These are phyloP conservation scores for Calonectria multiphialidica DNA, from an alignment of 2,329 filamentous ascomycete genomes.

Conservation along the genomic window DNA sequence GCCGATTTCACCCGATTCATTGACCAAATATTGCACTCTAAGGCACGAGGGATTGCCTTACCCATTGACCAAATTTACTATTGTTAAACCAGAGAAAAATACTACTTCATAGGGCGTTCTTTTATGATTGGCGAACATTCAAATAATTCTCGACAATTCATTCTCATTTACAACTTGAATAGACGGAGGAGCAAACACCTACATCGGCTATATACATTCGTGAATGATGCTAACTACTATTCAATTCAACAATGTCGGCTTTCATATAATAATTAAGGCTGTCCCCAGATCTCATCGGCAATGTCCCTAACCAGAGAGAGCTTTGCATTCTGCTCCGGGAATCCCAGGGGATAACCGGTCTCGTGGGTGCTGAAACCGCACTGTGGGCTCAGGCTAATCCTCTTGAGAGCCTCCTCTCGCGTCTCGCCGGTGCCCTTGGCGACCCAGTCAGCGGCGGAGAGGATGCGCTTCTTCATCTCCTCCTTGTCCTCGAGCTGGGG, in stretches of 20 bases:
- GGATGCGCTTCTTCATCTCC: slow-evolving; percentile 70
- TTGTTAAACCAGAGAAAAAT: no score
- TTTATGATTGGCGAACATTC: not conserved
- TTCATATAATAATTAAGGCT: slow-evolving; percentile 34
- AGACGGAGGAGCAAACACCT: not conserved
- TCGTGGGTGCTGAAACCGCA: slow-evolving; percentile 82
- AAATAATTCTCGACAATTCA: not conserved
- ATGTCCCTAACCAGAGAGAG: slow-evolving; percentile 77
- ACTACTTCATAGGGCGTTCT: no score
- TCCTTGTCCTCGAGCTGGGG: slow-evolving; percentile 72
- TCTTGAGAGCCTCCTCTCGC: slow-evolving; percentile 75
- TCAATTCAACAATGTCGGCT: not conserved
- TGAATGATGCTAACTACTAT: no score
- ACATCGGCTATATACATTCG: not conserved
- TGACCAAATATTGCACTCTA: no score
- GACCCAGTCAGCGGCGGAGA: slow-evolving; percentile 74
- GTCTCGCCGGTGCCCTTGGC: slow-evolving; percentile 75
- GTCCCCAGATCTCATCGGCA: slow-evolving; percentile 77
- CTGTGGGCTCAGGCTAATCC: slow-evolving; percentile 77
- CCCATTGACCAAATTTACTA: no score
- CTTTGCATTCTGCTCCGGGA: slow-evolving; percentile 81
- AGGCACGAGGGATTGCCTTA: no score
- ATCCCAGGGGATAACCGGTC: slow-evolving; percentile 76
- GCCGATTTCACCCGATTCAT: no score
- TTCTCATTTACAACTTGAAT: not conserved